phyloP scores from a whole-genome alignment of 1,284 basidiomycete species.

The Heterobasidion occidentale region DNA sequence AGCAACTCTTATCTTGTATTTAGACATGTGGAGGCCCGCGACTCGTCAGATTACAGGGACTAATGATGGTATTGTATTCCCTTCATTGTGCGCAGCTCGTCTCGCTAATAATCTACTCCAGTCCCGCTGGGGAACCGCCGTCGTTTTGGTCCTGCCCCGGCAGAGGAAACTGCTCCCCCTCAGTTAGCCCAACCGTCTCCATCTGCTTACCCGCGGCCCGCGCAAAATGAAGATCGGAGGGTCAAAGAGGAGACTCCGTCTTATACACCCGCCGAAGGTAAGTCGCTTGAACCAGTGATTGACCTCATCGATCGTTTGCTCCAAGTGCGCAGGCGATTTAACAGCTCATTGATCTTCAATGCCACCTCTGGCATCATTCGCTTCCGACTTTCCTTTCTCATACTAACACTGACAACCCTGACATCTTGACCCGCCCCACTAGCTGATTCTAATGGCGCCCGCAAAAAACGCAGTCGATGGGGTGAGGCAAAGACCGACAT shows the following conservation, averaged over 20 bases:
- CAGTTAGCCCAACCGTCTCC: conserved; percentile 81
- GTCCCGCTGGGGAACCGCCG: conserved; percentile 79
- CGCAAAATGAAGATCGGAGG: conserved; percentile 40
- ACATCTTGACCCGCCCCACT: conserved; percentile 21
- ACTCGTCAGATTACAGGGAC: conserved; percentile 77
- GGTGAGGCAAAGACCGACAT: conserved; percentile 86
- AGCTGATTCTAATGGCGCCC: conserved; percentile 76
- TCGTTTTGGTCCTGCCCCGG: conserved; percentile 80
- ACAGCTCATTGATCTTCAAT: not conserved
- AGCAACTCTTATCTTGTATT: conserved; percentile 13
- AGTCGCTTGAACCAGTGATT: conserved; percentile 16
- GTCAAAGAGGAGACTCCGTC: conserved; percentile 39
- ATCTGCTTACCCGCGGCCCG: conserved; percentile 69
- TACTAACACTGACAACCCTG: conserved; percentile 48
- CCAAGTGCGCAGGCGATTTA: conserved; percentile 11
- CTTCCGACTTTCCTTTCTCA: conserved; percentile 19
- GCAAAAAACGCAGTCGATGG: conserved; percentile 94
- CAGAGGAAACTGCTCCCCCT: conserved; percentile 66
- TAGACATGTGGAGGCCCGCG: conserved; percentile 80
- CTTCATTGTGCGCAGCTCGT: too few species aligned
- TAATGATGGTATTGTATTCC: conserved; percentile 52
- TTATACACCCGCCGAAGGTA: conserved; percentile 21
- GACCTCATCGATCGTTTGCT: conserved; percentile 7
- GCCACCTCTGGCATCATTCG: conserved; percentile 6
- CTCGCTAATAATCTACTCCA: conserved; percentile 21